Evolutionary conservation across 2,329 filamentous ascomycete species (phyloP).

Genomic region (Colletotrichum ledebouriae): DNA sequence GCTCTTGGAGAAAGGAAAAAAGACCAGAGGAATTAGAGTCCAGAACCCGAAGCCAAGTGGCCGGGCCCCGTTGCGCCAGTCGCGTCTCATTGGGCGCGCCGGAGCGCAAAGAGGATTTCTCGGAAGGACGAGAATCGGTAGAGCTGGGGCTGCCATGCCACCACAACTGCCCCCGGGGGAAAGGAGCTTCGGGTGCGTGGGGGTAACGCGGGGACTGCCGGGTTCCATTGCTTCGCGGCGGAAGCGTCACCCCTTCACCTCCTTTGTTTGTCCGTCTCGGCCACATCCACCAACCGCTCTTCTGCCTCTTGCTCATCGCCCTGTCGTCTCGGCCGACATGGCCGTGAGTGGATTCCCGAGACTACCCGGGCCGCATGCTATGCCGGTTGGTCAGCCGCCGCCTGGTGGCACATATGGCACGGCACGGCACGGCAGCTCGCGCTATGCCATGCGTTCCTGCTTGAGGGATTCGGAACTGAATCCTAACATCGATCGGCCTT

Average conservation of each 20-base stretch:
- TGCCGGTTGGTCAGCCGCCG: not conserved
- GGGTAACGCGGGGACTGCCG: slow-evolving; percentile 15
- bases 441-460: slow-evolving; percentile 12
- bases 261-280: too few relatives aligned
- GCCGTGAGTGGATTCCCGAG: slow-evolving; percentile 9
- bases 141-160: slow-evolving; percentile 30
- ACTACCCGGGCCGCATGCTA: slow-evolving; percentile 9
- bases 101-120: slow-evolving; percentile 38
- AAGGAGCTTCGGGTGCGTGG: slow-evolving; percentile 26
- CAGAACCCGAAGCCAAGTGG: slow-evolving; percentile 34
- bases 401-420: not conserved
- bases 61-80: slow-evolving; percentile 30
- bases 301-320: not conserved
- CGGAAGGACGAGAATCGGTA: slow-evolving; percentile 42
- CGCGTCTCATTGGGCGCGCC: slow-evolving; percentile 34
- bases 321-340: not conserved
- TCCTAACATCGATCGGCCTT: slow-evolving; percentile 21
- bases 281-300: too few relatives aligned
- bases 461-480: slow-evolving; percentile 24
- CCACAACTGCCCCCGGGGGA: slow-evolving; percentile 12
- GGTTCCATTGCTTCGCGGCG: not conserved
- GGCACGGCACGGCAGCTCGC: slow-evolving; percentile 7
- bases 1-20: slow-evolving; percentile 17
- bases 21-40: not conserved
- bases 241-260: too few relatives aligned